Evolutionary conservation across 2,329 filamentous ascomycete species (phyloP).

Genomic region (Alternaria solani): DNA sequence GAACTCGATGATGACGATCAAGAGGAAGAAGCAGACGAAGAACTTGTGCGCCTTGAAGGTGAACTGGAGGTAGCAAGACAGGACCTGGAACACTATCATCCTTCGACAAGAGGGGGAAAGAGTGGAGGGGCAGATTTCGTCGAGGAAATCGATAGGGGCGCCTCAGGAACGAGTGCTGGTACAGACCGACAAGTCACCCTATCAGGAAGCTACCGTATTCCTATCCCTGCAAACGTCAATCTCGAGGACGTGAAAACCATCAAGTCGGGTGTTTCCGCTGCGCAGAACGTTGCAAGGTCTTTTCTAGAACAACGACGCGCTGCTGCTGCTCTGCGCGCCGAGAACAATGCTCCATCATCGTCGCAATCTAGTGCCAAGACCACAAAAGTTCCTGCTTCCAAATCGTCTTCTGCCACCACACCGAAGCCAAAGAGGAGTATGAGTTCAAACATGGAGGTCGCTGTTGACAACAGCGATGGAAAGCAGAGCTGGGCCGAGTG

Average conservation of each 20-base stretch:
- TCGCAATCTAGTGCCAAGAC: slow-evolving; percentile 1
- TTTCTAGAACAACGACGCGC: slow-evolving; percentile 44
- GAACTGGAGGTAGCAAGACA: slow-evolving; percentile 45
- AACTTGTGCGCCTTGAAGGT: slow-evolving; percentile 41
- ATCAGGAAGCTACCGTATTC: slow-evolving; percentile 48
- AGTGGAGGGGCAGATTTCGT: slow-evolving; percentile 30
- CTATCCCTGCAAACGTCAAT: slow-evolving; percentile 42
- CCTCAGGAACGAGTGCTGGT: not conserved
- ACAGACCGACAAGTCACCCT: slow-evolving; percentile 45
- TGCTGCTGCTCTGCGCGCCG: slow-evolving; percentile 16
- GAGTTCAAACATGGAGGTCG: slow-evolving; percentile 27
- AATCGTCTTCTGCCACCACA: not conserved
- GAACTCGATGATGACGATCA: slow-evolving; percentile 22
- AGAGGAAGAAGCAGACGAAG: slow-evolving; percentile 43
- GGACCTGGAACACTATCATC: slow-evolving; percentile 40
- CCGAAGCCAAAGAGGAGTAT: slow-evolving; percentile 16
- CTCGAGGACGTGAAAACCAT: slow-evolving; percentile 46
- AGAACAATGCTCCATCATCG: slow-evolving; percentile 7
- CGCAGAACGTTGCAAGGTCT: slow-evolving; percentile 44
- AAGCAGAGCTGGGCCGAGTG: slow-evolving; percentile 49
- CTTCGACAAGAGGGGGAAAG: slow-evolving; percentile 14
- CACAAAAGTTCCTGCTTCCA: slow-evolving; percentile 4
- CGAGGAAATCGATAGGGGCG: slow-evolving; percentile 41
- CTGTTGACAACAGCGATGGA: slow-evolving; percentile 20
- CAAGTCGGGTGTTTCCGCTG: slow-evolving; percentile 45